Conservation (phyloP, 805 yeast genomes). For the Ogataea methylovora region DNA sequence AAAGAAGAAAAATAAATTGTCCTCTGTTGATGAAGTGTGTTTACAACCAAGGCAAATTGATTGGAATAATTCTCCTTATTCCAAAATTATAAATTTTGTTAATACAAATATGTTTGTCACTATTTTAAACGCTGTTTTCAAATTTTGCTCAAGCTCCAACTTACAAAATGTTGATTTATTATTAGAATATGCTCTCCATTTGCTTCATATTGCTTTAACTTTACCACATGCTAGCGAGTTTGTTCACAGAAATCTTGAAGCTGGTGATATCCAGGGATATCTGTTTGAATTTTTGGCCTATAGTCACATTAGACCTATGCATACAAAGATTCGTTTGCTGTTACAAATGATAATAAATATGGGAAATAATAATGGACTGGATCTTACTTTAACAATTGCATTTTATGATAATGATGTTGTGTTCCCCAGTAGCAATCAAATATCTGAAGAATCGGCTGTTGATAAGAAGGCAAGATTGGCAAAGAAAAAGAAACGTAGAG, state of each 20-base stretch:
- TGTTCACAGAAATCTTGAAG: slow-evolving; percentile 4
- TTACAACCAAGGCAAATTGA: slow-evolving; percentile 45
- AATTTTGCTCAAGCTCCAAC: no score
- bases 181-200: slow-evolving; percentile 51
- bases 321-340: slow-evolving; percentile 51
- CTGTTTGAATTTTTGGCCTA: slow-evolving; percentile 33
- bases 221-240: slow-evolving; percentile 26
- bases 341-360: slow-evolving; percentile 21
- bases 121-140: slow-evolving; percentile 45
- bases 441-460: slow-evolving; percentile 30
- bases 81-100: slow-evolving; percentile 41
- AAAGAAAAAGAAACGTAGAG: slow-evolving; percentile 56
- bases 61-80: slow-evolving; percentile 32
- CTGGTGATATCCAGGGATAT: slow-evolving; percentile 9
- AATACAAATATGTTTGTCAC: slow-evolving; percentile 44
- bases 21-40: slow-evolving; percentile 38
- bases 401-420: neutral
- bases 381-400: neutral
- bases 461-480: slow-evolving; percentile 65
- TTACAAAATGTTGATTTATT: slow-evolving; percentile 45
- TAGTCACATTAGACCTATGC: slow-evolving; percentile 35
- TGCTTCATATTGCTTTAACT: slow-evolving; percentile 55
- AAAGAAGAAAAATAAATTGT: slow-evolving; percentile 29
- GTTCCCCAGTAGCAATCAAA: slow-evolving; percentile 4
- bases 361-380: no score